Evolutionary conservation across 805 yeast species (phyloP), one percentile per base, ranked within the genome.

Genomic region (Ogataea trehalophila): DNA sequence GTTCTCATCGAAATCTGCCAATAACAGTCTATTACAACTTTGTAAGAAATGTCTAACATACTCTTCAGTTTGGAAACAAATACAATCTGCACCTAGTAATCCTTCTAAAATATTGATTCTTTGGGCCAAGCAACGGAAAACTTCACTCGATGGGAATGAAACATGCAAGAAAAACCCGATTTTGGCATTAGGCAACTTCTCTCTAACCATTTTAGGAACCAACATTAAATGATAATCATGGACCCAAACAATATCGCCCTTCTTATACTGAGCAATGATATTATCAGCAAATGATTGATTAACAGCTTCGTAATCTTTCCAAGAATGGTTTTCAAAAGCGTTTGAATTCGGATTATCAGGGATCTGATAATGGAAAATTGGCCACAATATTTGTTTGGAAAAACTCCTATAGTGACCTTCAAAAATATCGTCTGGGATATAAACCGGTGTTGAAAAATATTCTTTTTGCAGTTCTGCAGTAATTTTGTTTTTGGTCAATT

Each of bases 351-450:
- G 95, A 61, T 91, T 84, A 65, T 94, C 98, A 0, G 98, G 98
- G 36, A 92, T 87, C 65, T 92, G 97, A 63, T 94, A 94, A 57
- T 80, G 83, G 53, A 94, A 75, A 2, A 97, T 88, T 33, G 99
- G 99, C 98, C 98, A 94, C 51, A 94, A 71, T 37, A 94, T 87
- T 60, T 91, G 95, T 66, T 94, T 94, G 66, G 97, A 92, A 65
- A 86, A 94, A 44, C 88, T 87, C 48, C 81, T 81, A 66, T 94
- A 94, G 61, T 91, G 96, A 18, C 97, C 97, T 59, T 85, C 86
- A 57, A 89, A 88, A 1, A 89, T 81, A 31, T 79, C 67, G 65
- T 94, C 98, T 54, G 79, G 79, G 2, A 92, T 82, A 49, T 79
- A 80, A 2, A 90, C 87, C 0, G 89, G 80, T 49, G 75, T 77